phyloP scores from a whole-genome alignment of 345 rosid genomes.

The Acer campestre region DNA sequence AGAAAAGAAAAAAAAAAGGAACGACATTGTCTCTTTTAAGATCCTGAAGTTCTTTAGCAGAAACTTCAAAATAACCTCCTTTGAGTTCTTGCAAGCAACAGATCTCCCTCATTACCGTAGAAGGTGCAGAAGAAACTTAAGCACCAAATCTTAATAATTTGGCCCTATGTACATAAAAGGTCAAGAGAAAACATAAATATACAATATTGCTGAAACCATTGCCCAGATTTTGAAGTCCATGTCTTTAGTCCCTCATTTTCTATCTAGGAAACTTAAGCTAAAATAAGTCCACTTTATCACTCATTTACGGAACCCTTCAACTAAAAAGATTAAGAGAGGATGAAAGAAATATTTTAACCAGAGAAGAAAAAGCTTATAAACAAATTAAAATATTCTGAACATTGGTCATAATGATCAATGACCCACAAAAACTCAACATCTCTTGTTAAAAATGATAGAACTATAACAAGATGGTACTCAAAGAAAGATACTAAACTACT shows the following conservation, averaged over 20 bases:
- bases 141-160: background rate
- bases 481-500: background rate
- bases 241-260: background rate
- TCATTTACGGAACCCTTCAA: background rate
- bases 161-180: background rate
- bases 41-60: background rate
- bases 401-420: background rate
- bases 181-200: background rate
- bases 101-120: background rate
- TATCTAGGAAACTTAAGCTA: background rate
- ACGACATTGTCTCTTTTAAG: background rate
- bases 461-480: background rate
- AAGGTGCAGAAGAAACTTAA: background rate
- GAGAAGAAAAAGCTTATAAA: background rate
- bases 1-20: background rate
- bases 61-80: background rate
- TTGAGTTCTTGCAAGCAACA: conserved; percentile 6
- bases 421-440: background rate
- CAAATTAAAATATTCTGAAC: background rate
- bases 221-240: background rate
- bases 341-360: background rate
- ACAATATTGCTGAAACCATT: background rate
- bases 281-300: background rate
- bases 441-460: background rate
- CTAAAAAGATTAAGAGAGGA: background rate